A percentile compares a stretch with the other conserved stretches of the same genome.
Evolutionary conservation across 495 filamentous ascomycete species (phyloP).

Genomic region (Xylaria bambusicola): DNA sequence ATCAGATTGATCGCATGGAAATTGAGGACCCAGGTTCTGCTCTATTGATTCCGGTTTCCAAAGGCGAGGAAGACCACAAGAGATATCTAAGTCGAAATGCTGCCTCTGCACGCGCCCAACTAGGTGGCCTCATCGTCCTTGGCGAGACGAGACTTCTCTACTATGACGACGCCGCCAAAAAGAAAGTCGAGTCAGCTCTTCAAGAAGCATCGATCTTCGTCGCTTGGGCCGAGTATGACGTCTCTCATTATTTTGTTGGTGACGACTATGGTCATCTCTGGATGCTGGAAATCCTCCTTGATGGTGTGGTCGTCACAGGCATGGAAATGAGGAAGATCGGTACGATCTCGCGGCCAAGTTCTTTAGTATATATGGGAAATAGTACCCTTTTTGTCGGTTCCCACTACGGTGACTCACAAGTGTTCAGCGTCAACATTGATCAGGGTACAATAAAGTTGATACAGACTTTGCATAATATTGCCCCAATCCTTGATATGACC

Average conservation of each 20-base stretch:
- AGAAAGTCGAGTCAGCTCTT: conserved; percentile 59
- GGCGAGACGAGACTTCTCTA: conserved; percentile 85
- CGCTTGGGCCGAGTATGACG: conserved; percentile 83
- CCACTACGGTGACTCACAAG: conserved; percentile 88
- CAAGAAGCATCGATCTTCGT: conserved; percentile 79
- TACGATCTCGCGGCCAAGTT: conserved; percentile 71
- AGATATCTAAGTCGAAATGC: conserved; percentile 54
- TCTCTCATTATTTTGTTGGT: conserved; percentile 77
- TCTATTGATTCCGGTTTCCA: conserved; percentile 81
- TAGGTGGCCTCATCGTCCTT: conserved; percentile 77
- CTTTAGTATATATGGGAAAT: conserved; percentile 76
- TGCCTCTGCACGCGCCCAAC: conserved; percentile 46
- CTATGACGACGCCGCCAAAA: conserved; percentile 70
- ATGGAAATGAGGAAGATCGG: conserved; percentile 64
- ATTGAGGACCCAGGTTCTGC: conserved; percentile 73
- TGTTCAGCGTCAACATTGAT: conserved; percentile 60
- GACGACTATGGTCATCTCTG: conserved; percentile 88
- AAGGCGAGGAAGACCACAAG: conserved; percentile 50
- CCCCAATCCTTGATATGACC: conserved; percentile 87
- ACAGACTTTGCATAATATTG: conserved; percentile 82
- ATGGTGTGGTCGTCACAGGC: conserved; percentile 54
- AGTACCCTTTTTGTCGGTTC: conserved; percentile 83
- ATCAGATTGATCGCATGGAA: conserved; percentile 54
- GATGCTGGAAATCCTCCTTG: conserved; percentile 71
- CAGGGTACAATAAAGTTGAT: conserved; percentile 58